Base-by-base conservation (phyloP, 1,139 yeast genomes). In the Blastobotrys illinoisensis region DNA sequence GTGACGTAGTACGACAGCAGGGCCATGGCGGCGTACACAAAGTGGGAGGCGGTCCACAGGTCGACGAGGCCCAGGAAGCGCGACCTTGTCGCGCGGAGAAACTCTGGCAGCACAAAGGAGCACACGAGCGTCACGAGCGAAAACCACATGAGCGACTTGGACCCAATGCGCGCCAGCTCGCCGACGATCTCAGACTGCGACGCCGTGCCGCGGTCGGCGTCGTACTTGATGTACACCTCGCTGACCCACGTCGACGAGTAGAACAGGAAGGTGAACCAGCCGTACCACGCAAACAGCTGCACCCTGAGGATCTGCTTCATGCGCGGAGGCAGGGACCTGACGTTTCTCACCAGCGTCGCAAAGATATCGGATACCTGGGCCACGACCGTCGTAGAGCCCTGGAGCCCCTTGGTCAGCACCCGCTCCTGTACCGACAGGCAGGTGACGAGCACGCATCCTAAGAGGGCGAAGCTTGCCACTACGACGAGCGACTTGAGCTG, bases 401-500 rank as follows among this genome's bases (percentile, higher is more conserved):
- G 21, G n/a, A 40, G 47, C 2, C 19, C 45, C 24, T 19, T 44
- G 5, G 44, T 44, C 43, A 61, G 59, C 3, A 64, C 60, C 24
- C 65, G 56, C 53, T 66, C 69, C 4, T 61, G 51, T 6, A 66
- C 69, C 1, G 64, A 54, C 69, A 77, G 60, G 47, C 80, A 71
- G 1, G 83, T 78, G 13, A 71, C 56, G 1, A 67, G 59, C 1
- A 80, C 76, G 2, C 78, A 64, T 0, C 65, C 18, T 0, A 74
- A 55, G 60, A 82, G 69, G 1, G 75, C 69, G 1, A 71, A 18
- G 5, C 81, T 71, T 1, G 82, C 80, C 20, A 79, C 58, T 1
- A 72, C 59, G 44, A 82, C 75, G 46, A 80, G 68, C 1, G 77
- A 74, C 60, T 80, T 78, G 61, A 82, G 75, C 59, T 81, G 86